Conservation (phyloP, 2,329 filamentous ascomycete species). For the Thyridium curvatum region DNA sequence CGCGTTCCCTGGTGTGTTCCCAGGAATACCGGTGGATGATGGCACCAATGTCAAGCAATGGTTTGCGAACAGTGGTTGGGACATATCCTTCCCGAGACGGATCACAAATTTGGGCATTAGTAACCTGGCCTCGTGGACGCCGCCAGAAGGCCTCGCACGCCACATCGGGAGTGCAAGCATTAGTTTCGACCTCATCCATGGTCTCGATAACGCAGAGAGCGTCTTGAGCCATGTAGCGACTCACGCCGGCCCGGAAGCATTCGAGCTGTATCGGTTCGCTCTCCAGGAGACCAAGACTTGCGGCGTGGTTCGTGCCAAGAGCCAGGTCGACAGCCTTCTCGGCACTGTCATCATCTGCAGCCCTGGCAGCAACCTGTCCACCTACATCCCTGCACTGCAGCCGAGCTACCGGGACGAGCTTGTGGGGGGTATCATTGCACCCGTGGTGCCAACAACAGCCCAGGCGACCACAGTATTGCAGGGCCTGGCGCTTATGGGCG, state of each 20-base stretch:
- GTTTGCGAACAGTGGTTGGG: constrained; percentile 91
- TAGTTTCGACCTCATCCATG: constrained; percentile 78
- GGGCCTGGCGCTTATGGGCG: constrained; percentile 72
- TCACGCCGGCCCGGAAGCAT: constrained; percentile 68
- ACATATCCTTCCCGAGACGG: constrained; percentile 53
- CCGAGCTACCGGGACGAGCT: constrained; percentile 37
- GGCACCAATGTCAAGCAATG: constrained; percentile 56
- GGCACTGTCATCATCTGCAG: constrained; percentile 78
- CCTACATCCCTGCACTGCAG: constrained; percentile 63
- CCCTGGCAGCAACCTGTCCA: constrained; percentile 59
- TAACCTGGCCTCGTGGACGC: constrained; percentile 65
- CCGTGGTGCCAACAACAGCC: constrained; percentile 63
- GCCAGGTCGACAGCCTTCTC: constrained; percentile 59
- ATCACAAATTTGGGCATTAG: constrained; percentile 65
- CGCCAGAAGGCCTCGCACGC: constrained; percentile 70
- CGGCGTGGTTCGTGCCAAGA: constrained; percentile 77
- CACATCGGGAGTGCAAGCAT: constrained; percentile 67
- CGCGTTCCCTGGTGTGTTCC: constrained; percentile 76
- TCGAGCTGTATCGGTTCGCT: constrained; percentile 73
- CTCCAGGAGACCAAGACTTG: constrained; percentile 66
- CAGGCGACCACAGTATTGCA: constrained; percentile 67
- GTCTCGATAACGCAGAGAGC: constrained; percentile 66
- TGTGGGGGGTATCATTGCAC: constrained; percentile 73
- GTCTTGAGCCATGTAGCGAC: constrained; percentile 71
- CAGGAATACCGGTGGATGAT: constrained; percentile 66